phyloP scores from a whole-genome alignment of 345 rosid genomes.

The Populus davidiana region DNA sequence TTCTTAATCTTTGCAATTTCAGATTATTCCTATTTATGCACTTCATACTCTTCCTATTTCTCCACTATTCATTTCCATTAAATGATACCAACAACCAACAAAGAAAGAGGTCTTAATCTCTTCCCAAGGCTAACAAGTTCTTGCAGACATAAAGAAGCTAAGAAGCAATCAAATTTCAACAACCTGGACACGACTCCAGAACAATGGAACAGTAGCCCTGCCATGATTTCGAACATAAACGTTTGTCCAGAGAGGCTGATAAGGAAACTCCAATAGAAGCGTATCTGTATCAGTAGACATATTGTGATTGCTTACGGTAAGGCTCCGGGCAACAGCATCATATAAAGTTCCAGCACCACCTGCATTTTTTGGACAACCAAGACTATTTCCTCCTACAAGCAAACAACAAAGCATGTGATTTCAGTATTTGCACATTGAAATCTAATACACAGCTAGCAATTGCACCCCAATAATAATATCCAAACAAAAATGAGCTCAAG shows the following conservation, averaged over 20 bases:
- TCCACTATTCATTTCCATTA: not conserved
- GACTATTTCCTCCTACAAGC: conserved; percentile 78
- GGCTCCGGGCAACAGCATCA: conserved; percentile 94
- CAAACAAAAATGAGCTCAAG: not conserved
- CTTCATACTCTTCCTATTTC: not conserved
- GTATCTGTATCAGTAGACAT: conserved; percentile 85
- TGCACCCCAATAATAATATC: not conserved
- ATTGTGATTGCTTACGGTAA: conserved; percentile 81
- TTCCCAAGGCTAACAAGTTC: not conserved
- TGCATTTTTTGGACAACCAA: conserved; percentile 75
- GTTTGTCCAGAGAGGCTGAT: conserved; percentile 93
- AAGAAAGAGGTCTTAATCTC: not conserved
- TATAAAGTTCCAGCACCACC: conserved; percentile 98
- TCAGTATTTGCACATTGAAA: not conserved
- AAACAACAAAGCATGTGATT: conserved; percentile 5
- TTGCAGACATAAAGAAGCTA: not conserved
- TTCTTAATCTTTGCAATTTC: not conserved
- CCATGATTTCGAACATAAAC: conserved; percentile 80
- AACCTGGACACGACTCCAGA: conserved; percentile 99
- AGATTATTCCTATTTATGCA: not conserved
- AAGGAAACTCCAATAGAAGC: conserved; percentile 90
- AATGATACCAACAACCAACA: not conserved
- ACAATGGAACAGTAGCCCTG: conserved; percentile 91
- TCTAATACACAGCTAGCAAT: not conserved
- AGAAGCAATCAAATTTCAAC: conserved; percentile 20